Conservation (phyloP, 352 stramenopile species). For the Globisporangium carolinianum region DNA sequence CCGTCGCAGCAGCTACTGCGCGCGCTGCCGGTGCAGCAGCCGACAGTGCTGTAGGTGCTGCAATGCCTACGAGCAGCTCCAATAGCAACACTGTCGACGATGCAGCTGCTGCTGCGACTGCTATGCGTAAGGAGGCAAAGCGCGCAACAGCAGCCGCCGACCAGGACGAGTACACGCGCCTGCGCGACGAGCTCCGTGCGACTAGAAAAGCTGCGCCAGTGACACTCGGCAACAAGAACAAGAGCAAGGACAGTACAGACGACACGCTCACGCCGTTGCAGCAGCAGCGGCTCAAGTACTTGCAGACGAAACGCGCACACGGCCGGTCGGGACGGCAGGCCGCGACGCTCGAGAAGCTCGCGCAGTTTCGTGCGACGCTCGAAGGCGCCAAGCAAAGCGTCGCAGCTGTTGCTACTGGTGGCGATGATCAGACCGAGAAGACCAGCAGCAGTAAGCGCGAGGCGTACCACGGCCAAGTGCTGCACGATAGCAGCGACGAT, state of each 20-base stretch:
- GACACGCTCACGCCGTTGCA: constrained; percentile 76
- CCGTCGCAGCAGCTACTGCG: constrained; percentile 3
- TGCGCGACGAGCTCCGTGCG: constrained; percentile 61
- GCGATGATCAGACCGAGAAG: constrained; percentile 7
- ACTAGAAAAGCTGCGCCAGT: constrained; percentile 53
- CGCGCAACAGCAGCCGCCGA: constrained; percentile 19
- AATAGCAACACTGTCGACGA: background rate
- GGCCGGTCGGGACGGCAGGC: constrained; percentile 48
- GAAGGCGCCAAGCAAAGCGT: constrained; percentile 27
- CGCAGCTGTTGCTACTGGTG: constrained; percentile 1
- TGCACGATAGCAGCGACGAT: constrained; percentile 33
- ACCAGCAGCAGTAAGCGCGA: constrained; percentile 13
- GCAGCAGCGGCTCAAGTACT: constrained; percentile 64
- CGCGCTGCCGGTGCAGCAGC: background rate
- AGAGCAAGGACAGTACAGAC: constrained; percentile 25
- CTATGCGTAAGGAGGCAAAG: constrained; percentile 2
- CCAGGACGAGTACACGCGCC: constrained; percentile 54
- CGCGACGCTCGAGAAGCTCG: constrained; percentile 64
- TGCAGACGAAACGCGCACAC: constrained; percentile 51
- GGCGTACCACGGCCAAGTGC: constrained; percentile 61
- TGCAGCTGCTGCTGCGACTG: background rate
- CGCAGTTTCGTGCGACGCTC: constrained; percentile 53
- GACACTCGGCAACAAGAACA: background rate
- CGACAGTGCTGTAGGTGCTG: background rate
- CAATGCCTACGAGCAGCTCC: background rate